Evolutionary conservation across 352 stramenopile species (phyloP), one percentile per base, ranked within the genome.

Genomic region (Pelagophyceae sp.): DNA sequence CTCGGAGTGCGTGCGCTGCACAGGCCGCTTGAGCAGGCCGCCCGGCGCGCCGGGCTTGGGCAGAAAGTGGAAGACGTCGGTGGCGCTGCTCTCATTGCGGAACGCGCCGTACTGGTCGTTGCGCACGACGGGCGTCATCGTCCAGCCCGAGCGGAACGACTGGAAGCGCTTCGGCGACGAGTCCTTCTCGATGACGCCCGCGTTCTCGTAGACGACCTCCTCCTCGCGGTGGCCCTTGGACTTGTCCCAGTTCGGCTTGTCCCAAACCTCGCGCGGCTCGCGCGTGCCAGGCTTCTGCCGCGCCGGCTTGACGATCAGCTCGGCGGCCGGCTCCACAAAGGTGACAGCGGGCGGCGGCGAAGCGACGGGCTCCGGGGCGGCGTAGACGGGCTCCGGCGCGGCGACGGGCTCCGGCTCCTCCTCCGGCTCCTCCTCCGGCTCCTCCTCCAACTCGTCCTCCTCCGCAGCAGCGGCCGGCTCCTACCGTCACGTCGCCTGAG

Each of bases 271-370:
- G 76, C 77, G 31, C 60, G 65, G 64, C 37, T 77, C 3, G 25
- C 37, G 35, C 64, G 77, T 23, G 38, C 78, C 38, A 11, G 77
- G 45, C 64, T 31, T 45, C 38, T 51, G 77, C 35, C 40, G 77
- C 69, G 61, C 37, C 3, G 65, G 45, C 76, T 37, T 45, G 69
- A n/a, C n/a, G n/a, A n/a, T n/a, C n/a, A n/a, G n/a, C n/a, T n/a
- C n/a, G n/a, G n/a, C n/a, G n/a, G n/a, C n/a, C n/a, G n/a, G n/a
- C n/a, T n/a, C n/a, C n/a, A n/a, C n/a, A n/a, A n/a, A n/a, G n/a
- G n/a, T n/a, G n/a, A n/a, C n/a, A n/a, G n/a, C n/a, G n/a, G n/a
- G n/a, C n/a, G n/a, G n/a, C n/a, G n/a, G n/a, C n/a, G n/a, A n/a
- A n/a, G n/a, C n/a, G n/a, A n/a, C n/a, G n/a, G n/a, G n/a, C n/a